Evolutionary conservation across 1,284 basidiomycete species (phyloP).

Genomic region (Naganishia sp.): DNA sequence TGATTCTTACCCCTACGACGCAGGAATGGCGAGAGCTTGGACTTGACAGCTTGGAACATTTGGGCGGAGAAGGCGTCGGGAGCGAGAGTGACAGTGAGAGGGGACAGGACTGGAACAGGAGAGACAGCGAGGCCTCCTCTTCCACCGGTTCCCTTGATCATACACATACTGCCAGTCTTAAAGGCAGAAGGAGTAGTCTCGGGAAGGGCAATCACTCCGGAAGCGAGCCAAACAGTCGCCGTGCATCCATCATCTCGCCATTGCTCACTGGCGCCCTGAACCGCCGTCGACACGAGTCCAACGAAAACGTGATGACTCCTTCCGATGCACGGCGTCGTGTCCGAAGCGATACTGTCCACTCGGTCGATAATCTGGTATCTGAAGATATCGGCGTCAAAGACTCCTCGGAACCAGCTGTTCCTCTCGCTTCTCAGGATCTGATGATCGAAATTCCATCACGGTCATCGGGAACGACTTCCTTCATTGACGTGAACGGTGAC

Average conservation of each 20-base stretch:
- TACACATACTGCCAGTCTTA: not conserved
- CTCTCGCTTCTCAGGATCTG: constrained; percentile 10
- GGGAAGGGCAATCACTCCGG: not conserved
- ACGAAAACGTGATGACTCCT: not conserved
- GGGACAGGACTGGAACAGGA: constrained; percentile 3
- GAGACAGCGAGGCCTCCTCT: constrained; percentile 23
- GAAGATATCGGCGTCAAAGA: not conserved
- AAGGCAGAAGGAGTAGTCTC: constrained; percentile 30
- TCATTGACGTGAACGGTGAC: not conserved
- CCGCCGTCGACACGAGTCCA: not conserved
- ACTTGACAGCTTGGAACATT: constrained; percentile 27
- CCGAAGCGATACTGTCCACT: constrained; percentile 25
- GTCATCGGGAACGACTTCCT: constrained; percentile 6
- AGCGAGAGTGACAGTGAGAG: constrained; percentile 29
- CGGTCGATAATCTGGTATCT: constrained; percentile 12
- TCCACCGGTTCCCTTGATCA: constrained; percentile 22
- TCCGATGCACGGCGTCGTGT: not conserved
- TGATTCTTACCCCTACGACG: constrained; percentile 55
- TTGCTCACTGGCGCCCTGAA: not conserved
- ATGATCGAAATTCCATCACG: constrained; percentile 20
- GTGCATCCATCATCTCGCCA: not conserved
- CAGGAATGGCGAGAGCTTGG: constrained; percentile 53
- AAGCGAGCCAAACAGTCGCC: not conserved
- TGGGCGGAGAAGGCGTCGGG: constrained; percentile 29
- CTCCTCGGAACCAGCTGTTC: constrained; percentile 6